Base-by-base conservation (phyloP, 75 land plant genomes). In the Larix kaempferi region DNA sequence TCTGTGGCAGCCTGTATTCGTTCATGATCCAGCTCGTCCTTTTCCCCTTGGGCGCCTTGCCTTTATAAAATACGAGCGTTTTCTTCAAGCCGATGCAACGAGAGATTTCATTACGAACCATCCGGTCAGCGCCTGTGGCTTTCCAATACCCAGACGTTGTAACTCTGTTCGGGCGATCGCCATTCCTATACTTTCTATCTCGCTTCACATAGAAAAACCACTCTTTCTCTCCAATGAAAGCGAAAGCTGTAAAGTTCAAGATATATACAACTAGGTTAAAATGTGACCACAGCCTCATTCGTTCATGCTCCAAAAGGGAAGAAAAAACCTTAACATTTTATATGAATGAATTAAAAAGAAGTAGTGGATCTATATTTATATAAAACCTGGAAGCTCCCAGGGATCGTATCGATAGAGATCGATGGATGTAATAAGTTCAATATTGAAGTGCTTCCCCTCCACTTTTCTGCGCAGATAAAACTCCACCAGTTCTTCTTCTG, bases 81-180 rank as follows among this genome's bases (percentile, higher is more conserved):
- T 92, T 92, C 91, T 88, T 92, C 59, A 90, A 52, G 3, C 94
- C 94, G 19, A 92, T 92, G 49, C 82, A 62, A 33, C 77, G 15
- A 15, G 64, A 74, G 74, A 59, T 76, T 49, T 87, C 89, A 6
- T 77, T 60, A n/a, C 82, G 62, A n/a, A 92, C 84, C 83, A 78
- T 92, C 16, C 91, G 57, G 72, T 92, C 94, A 0, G 92, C 89
- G 15, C 93, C 93, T 13, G 93, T 91, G 23, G 93, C 93, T 80
- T 91, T 91, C 93, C 93, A 91, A 79, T 90, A 91, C 12, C 93
- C 93, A 3, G 93, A 90, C 1, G 84, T 79, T 14, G 93, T 91
- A 44, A 91, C 93, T 12, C 93, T 81, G 80, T 91, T 91, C 11
- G 93, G 93, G 52, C 93, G 59, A 25, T 86, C 89, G 21, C 92